Conservation (phyloP, 441 rosid species). For the Croton laevigatus region DNA sequence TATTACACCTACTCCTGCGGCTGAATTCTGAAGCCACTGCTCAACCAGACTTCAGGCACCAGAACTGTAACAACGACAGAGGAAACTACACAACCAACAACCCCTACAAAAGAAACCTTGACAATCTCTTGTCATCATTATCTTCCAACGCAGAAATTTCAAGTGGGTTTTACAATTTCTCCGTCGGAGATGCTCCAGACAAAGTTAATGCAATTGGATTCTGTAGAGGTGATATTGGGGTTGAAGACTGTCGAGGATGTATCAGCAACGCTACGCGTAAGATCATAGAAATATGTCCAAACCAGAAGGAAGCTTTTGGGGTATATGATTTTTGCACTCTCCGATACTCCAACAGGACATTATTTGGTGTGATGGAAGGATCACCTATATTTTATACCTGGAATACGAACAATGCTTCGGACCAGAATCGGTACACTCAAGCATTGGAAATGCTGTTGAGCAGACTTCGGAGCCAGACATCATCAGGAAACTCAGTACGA, state of each 20-base stretch:
- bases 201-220: slow-evolving; percentile 17
- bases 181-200: slow-evolving; percentile 13
- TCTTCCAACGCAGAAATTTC: neutral
- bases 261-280: neutral
- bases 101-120: neutral
- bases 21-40: too few species aligned
- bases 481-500: slow-evolving; percentile 30
- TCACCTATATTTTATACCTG: neutral
- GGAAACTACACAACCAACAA: neutral
- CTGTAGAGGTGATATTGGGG: slow-evolving; percentile 25
- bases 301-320: slow-evolving; percentile 1
- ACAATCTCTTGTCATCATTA: slow-evolving; percentile 15
- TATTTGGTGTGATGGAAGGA: neutral
- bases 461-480: slow-evolving; percentile 26
- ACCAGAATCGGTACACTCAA: slow-evolving; percentile 31
- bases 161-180: slow-evolving; percentile 22
- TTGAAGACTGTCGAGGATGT: slow-evolving; percentile 2
- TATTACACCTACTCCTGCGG: too few species aligned
- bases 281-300: neutral
- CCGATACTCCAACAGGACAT: slow-evolving; percentile 1
- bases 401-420: slow-evolving; percentile 22
- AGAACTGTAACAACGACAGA: neutral
- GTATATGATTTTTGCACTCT: slow-evolving; percentile 1
- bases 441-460: slow-evolving; percentile 30
- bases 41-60: too few species aligned